phyloP scores from a whole-genome alignment of 305 asterid genomes.

The Andrographis paniculata region DNA sequence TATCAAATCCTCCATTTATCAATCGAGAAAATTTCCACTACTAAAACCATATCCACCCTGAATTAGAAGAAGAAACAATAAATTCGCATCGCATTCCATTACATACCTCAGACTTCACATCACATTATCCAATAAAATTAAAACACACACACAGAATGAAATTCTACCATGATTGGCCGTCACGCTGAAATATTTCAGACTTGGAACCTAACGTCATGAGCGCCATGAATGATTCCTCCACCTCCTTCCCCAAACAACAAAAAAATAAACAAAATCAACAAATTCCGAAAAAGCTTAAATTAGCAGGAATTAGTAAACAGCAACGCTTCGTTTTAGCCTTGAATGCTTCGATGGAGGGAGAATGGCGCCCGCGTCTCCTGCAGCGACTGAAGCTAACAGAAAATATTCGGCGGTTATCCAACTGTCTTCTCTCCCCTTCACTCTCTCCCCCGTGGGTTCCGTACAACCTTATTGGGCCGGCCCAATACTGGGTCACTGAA shows the following conservation, averaged over 20 bases:
- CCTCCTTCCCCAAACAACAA: neutral
- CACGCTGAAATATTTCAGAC: constrained; percentile 59
- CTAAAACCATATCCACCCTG: neutral
- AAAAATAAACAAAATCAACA: too few species aligned
- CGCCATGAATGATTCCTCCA: constrained; percentile 32
- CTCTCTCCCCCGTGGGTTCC: constrained; percentile 16
- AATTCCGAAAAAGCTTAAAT: neutral
- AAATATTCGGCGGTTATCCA: constrained; percentile 22
- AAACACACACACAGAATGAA: neutral
- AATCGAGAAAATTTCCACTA: neutral
- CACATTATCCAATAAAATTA: neutral
- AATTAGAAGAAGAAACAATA: too few species aligned
- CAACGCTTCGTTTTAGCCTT: constrained; percentile 5
- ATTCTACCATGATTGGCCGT: constrained; percentile 2
- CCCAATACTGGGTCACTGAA: too few species aligned
- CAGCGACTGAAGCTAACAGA: constrained; percentile 22
- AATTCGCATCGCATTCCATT: neutral
- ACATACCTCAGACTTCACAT: too few species aligned
- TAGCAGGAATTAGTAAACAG: neutral
- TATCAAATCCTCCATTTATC: neutral
- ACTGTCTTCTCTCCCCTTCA: constrained; percentile 25
- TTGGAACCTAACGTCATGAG: constrained; percentile 74
- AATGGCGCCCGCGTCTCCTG: constrained; percentile 35
- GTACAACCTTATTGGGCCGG: neutral
- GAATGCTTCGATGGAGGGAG: constrained; percentile 14